Percentiles rank a stretch among this genome's conserved stretches.
Evolutionary conservation across 2,329 filamentous ascomycete species (phyloP).

Genomic region (Ceratocystis alfenasii): DNA sequence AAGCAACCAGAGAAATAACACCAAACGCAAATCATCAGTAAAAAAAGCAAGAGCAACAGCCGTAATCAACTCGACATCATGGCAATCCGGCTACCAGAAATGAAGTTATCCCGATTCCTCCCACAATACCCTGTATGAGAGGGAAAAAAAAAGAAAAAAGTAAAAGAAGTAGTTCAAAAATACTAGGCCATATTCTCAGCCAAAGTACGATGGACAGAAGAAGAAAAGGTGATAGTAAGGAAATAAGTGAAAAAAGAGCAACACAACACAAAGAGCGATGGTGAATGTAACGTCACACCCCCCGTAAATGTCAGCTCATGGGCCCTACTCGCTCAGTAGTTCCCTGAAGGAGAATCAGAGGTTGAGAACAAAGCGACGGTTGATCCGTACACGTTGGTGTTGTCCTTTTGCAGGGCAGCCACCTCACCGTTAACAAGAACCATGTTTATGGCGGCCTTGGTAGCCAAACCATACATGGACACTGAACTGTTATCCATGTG

Average conservation of each 20-base stretch:
- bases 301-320: not conserved
- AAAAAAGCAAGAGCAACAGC: not conserved
- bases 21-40: constrained; percentile 1
- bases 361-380: constrained; percentile 43
- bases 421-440: constrained; percentile 48
- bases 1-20: not conserved
- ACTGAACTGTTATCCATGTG: constrained; percentile 54
- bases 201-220: not conserved
- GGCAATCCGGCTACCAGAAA: not conserved
- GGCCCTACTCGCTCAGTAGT: not conserved
- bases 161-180: not conserved
- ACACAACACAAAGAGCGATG: constrained; percentile 15
- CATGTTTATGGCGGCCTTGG: constrained; percentile 66
- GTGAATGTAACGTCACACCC: not conserved
- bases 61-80: not conserved
- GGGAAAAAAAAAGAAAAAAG: not conserved
- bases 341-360: constrained; percentile 13
- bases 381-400: constrained; percentile 54
- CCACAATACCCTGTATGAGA: not conserved
- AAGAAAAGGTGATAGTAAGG: not conserved
- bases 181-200: not conserved
- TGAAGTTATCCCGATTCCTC: not conserved
- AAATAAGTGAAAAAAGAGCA: not conserved
- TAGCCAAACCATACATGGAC: constrained; percentile 57
- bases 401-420: constrained; percentile 45